Conservation (phyloP, 108 stramenopile genomes). For the Discostella pseudostelligera region DNA sequence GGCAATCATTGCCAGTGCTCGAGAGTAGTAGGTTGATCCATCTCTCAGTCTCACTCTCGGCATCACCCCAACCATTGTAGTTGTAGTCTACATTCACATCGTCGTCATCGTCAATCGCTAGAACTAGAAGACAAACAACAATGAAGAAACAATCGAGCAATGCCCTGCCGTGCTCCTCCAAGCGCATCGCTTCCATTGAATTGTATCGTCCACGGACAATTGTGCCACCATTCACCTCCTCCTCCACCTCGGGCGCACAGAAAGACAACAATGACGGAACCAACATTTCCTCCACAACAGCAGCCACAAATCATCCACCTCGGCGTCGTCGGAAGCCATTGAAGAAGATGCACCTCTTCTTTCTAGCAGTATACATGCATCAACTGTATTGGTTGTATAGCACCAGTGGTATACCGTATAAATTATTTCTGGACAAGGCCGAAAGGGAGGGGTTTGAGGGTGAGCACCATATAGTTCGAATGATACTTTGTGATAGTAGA, state of each 20-base stretch:
- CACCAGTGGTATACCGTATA: constrained; percentile 71
- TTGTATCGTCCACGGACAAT: constrained; percentile 60
- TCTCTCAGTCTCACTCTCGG: too few relatives aligned
- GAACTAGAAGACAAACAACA: neutral
- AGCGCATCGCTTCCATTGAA: constrained; percentile 56
- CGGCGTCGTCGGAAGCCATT: neutral
- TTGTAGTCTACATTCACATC: too few relatives aligned
- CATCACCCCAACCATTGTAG: too few relatives aligned
- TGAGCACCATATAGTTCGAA: neutral
- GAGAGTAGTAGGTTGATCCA: too few relatives aligned
- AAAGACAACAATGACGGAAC: neutral
- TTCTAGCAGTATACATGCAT: constrained; percentile 55
- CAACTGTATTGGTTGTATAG: constrained; percentile 54
- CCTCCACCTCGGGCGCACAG: neutral
- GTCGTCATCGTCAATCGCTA: neutral
- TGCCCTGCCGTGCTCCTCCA: constrained; percentile 50
- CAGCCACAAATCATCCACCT: neutral
- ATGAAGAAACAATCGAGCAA: neutral
- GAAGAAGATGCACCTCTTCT: constrained; percentile 52
- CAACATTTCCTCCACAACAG: neutral
- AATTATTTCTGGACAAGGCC: constrained; percentile 81
- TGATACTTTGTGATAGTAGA: too few relatives aligned
- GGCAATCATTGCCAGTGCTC: too few relatives aligned
- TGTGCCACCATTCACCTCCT: constrained; percentile 11
- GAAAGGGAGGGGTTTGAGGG: constrained; percentile 85